Base-by-base conservation (phyloP, 768 basidiomycete genomes). In the Agaricus bisporus region DNA sequence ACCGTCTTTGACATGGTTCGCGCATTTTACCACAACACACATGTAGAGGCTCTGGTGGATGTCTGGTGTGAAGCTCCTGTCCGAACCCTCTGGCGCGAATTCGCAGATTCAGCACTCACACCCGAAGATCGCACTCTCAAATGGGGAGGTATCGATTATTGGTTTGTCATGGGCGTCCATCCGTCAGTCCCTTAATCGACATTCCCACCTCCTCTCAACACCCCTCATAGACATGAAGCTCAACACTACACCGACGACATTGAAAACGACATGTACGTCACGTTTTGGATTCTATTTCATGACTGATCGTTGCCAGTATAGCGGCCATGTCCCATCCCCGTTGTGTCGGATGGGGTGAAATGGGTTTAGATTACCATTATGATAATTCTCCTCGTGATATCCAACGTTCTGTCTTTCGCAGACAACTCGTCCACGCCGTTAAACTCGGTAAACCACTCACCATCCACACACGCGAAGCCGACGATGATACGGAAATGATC, bases 1-100 rank as follows among this genome's bases (percentile, higher is more conserved):
- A 75, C 73, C n/a, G 70, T 88, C n/a, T 79, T 75, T 63, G 86
- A 86, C 37, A 88, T 93, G 58, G 78, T 86, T 5, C 74, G 76
- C 2, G 82, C 72, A 14, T 63, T 88, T 61, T 89, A 86, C 60
- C 66, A 62, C 1, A 79, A 69, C 9, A 76, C 77, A 26, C 76
- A 76, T 36, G 81, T 91, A 3, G 70, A 80, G 49, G 77, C 82
- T 5, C 75, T 93, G 49, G 82, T 94, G 5, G 91, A 94, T 59
- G 91, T 94, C 2, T 94, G 88, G 86, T 94, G 91, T 59, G 91
- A 92, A 61, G 86, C 86, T 0, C 86, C 90, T 0, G 81, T 89
- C 12, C 71, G 70, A 56, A 69, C 57, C 32, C 17, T 72, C 6
- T 91, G 88, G 88, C 79, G 72, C 59, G 85, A 85, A 56, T 72